Evolutionary conservation across 2,329 filamentous ascomycete genomes (phyloP).

Genomic region (Ceratocystis smalleyi): DNA sequence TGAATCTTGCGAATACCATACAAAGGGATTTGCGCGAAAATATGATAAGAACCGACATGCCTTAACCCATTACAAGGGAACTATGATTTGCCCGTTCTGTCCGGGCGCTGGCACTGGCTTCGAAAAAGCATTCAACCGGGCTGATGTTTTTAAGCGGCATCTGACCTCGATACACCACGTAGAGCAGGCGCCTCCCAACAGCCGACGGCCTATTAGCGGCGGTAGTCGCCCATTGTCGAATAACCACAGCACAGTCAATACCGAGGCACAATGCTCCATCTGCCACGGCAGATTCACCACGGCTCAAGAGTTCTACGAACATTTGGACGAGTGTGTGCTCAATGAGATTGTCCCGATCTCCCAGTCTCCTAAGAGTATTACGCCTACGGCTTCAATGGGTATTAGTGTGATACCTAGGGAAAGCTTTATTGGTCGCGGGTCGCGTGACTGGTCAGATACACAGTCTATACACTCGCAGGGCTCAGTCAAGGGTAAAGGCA

Average conservation of each 20-base stretch:
- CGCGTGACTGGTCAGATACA: conserved; percentile 9
- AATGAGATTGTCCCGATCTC: conserved; percentile 38
- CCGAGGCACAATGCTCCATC: conserved; percentile 67
- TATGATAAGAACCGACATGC: conserved; percentile 98
- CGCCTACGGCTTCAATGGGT: background rate
- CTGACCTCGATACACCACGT: conserved; percentile 85
- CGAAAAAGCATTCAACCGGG: conserved; percentile 91
- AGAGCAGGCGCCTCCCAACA: conserved; percentile 85
- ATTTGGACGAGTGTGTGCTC: conserved; percentile 56
- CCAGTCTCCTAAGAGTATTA: conserved; percentile 5
- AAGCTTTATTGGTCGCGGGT: background rate
- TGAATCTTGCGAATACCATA: conserved; percentile 79
- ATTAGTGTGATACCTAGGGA: background rate
- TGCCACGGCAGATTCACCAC: conserved; percentile 65
- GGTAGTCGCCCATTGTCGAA: conserved; percentile 10
- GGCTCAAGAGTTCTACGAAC: conserved; percentile 94
- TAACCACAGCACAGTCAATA: conserved; percentile 14
- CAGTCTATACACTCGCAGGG: conserved; percentile 11
- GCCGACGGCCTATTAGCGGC: conserved; percentile 52
- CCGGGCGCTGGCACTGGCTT: conserved; percentile 72
- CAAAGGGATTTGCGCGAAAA: conserved; percentile 87
- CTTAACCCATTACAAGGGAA: conserved; percentile 92
- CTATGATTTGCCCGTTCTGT: conserved; percentile 95
- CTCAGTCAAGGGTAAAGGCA: conserved; percentile 8
- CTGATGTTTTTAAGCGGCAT: conserved; percentile 94